Evolutionary conservation across 345 rosid genomes (phyloP).

Genomic region (Acer campestre): DNA sequence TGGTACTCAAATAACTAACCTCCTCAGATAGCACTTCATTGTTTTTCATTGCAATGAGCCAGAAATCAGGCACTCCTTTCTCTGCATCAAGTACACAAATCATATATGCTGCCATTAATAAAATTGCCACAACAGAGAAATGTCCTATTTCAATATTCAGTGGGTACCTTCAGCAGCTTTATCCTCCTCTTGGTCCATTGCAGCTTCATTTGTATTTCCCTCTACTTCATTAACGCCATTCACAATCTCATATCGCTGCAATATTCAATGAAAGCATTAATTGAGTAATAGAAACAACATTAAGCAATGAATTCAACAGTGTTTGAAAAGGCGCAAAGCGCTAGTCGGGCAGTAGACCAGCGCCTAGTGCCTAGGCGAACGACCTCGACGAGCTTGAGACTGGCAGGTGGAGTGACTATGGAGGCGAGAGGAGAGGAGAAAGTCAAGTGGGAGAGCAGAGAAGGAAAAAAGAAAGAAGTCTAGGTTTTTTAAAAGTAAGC

Average conservation of each 20-base stretch:
- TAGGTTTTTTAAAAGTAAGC: no score
- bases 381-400: no score
- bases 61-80: conserved; percentile 95
- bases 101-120: conserved; percentile 12
- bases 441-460: no score
- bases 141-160: not conserved
- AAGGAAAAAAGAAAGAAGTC: no score
- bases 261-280: not conserved
- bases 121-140: conserved; percentile 7
- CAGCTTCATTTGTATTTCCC: conserved; percentile 47
- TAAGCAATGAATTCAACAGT: not conserved
- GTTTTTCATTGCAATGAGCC: conserved; percentile 93
- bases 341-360: no score
- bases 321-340: no score
- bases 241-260: conserved; percentile 91
- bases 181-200: conserved; percentile 56
- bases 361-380: no score
- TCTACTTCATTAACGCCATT: conserved; percentile 76
- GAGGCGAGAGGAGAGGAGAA: no score
- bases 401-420: no score
- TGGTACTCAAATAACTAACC: conserved; percentile 40
- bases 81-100: conserved; percentile 44
- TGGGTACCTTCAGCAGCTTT: conserved; percentile 61
- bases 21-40: conserved; percentile 89
- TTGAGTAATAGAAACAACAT: not conserved